Evolutionary conservation across 2,329 filamentous ascomycete species (phyloP).

Genomic region (Fusarium austroafricanum): DNA sequence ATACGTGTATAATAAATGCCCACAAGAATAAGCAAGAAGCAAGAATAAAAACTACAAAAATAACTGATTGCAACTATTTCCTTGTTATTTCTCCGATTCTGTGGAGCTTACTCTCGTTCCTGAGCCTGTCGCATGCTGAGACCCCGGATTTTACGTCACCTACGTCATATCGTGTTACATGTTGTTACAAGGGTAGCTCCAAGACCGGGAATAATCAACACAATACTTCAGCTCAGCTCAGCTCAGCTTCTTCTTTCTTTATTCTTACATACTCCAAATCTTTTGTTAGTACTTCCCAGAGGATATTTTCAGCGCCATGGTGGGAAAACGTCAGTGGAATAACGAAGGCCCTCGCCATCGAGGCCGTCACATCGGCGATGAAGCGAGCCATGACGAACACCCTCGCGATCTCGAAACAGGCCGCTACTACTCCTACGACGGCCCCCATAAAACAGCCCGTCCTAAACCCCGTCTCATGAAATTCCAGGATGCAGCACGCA

Average conservation of each 20-base stretch:
- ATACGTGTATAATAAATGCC: not conserved
- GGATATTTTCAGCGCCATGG: conserved; percentile 19
- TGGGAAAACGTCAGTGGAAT: conserved; percentile 38
- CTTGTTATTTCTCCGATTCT: conserved; percentile 26
- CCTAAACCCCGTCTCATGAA: conserved; percentile 52
- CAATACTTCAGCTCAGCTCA: not conserved
- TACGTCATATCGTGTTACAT: conserved; percentile 28
- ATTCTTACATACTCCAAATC: no score
- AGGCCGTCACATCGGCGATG: conserved; percentile 17
- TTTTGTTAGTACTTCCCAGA: not conserved
- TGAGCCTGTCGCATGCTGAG: conserved; percentile 27
- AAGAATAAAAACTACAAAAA: conserved; percentile 9
- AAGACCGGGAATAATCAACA: conserved; percentile 21
- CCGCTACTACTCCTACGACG: conserved; percentile 8
- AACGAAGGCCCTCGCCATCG: conserved; percentile 16
- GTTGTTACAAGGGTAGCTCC: conserved; percentile 4
- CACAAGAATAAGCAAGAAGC: not conserved
- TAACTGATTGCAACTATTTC: conserved; percentile 9
- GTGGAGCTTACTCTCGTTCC: conserved; percentile 18
- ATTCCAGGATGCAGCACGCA: conserved; percentile 48
- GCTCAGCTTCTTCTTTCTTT: not conserved
- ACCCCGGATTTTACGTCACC: conserved; percentile 34
- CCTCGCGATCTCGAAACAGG: conserved; percentile 43
- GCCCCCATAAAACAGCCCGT: conserved; percentile 3
- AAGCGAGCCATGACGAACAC: conserved; percentile 24